phyloP scores from a whole-genome alignment of 2,329 filamentous ascomycete species.

The Teratosphaeriaceae sp. region DNA sequence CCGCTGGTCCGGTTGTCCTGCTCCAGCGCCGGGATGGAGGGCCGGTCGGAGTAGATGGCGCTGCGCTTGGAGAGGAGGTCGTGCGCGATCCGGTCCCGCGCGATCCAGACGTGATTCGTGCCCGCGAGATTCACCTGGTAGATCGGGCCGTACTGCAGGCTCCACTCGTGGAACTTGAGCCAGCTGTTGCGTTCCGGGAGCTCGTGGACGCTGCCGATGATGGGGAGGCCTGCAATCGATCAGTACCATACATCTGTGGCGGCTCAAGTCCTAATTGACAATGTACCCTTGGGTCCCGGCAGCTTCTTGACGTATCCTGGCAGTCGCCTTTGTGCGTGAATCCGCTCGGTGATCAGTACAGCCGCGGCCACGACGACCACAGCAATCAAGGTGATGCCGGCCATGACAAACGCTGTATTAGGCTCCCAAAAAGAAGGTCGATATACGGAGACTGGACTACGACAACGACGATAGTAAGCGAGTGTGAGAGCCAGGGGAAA shows the following conservation, averaged over 20 bases:
- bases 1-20: conserved; percentile 39
- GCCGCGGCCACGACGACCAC: background rate
- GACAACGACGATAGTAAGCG: background rate
- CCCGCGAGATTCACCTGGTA: conserved; percentile 41
- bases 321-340: background rate
- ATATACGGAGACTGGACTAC: background rate
- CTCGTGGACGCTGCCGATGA: conserved; percentile 37
- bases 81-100: conserved; percentile 35
- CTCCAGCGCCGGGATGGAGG: conserved; percentile 39
- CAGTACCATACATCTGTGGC: conserved; percentile 1
- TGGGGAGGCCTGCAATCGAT: conserved; percentile 31
- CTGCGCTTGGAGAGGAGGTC: conserved; percentile 40
- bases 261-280: background rate
- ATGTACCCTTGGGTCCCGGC: conserved; percentile 1
- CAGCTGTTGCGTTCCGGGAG: conserved; percentile 38
- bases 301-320: conserved; percentile 2
- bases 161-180: conserved; percentile 42
- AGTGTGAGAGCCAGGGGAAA: too few species aligned
- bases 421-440: background rate
- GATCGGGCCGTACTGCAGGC: conserved; percentile 32
- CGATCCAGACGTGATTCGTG: conserved; percentile 41
- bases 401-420: background rate
- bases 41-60: conserved; percentile 41
- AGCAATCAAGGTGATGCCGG: conserved; percentile 1
- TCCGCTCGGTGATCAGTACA: background rate